Evolutionary conservation across 2,329 filamentous ascomycete genomes (phyloP).

Genomic region (Fusarium verticillioides): DNA sequence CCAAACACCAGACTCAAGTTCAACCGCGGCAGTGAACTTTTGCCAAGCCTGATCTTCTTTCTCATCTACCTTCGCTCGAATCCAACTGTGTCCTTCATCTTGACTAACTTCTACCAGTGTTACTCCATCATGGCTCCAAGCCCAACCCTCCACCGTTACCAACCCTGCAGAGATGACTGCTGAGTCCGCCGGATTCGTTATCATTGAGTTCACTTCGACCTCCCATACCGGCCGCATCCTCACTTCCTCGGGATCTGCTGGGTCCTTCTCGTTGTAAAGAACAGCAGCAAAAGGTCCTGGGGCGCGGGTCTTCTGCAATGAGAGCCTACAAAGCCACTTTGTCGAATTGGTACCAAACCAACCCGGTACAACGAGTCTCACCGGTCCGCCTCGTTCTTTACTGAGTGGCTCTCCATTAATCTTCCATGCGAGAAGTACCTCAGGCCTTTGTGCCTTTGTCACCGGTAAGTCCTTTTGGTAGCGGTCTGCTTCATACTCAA

Average conservation of each 20-base stretch:
- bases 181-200: neutral
- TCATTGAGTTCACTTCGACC: conserved; percentile 23
- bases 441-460: neutral
- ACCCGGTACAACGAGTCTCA: conserved; percentile 10
- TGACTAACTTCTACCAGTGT: neutral
- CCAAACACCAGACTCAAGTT: neutral
- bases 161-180: neutral
- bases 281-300: neutral
- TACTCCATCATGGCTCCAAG: conserved; percentile 1
- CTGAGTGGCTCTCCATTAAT: neutral
- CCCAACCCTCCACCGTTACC: neutral
- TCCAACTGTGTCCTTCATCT: neutral
- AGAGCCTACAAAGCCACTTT: conserved; percentile 15
- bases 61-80: neutral
- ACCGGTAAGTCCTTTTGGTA: conserved; percentile 17
- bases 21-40: neutral
- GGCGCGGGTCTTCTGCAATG: neutral
- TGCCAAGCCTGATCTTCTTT: neutral
- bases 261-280: conserved; percentile 19
- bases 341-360: conserved; percentile 28
- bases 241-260: neutral
- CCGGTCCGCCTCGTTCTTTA: conserved; percentile 15
- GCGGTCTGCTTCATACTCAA: neutral
- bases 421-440: neutral
- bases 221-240: conserved; percentile 15